Evolutionary conservation across 169 alveolate genomes (phyloP).

Genomic region (Babesia gibsoni): DNA sequence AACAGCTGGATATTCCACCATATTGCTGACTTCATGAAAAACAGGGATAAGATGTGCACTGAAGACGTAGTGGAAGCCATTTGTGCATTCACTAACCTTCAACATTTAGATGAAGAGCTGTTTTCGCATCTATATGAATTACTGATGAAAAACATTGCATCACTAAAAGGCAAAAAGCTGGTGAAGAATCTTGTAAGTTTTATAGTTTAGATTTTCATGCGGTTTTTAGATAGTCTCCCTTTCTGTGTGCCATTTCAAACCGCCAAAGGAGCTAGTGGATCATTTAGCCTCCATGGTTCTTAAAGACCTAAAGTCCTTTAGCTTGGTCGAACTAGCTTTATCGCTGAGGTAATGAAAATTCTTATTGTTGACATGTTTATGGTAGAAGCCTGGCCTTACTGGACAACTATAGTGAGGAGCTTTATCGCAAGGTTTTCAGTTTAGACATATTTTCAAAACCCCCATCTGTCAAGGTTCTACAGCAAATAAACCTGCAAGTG

Average conservation of each 20-base stretch:
- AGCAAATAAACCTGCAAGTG: slow-evolving; percentile 31
- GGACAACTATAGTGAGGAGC: slow-evolving; percentile 27
- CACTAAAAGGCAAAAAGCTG: slow-evolving; percentile 33
- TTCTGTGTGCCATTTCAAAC: slow-evolving; percentile 7
- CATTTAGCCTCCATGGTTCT: background rate
- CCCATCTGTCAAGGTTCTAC: slow-evolving; percentile 34
- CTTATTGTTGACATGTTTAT: background rate
- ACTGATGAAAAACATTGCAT: slow-evolving; percentile 31
- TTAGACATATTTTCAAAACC: slow-evolving; percentile 17
- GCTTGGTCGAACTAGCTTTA: background rate
- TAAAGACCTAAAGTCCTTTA: background rate
- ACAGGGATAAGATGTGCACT: background rate
- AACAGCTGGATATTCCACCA: slow-evolving; percentile 17
- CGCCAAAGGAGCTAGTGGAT: slow-evolving; percentile 21
- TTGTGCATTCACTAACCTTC: background rate
- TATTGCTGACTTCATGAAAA: slow-evolving; percentile 8
- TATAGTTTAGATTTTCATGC: background rate
- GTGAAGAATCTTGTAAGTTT: slow-evolving; percentile 21
- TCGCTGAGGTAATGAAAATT: background rate
- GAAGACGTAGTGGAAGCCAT: background rate
- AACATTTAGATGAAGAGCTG: slow-evolving; percentile 31
- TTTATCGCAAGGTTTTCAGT: slow-evolving; percentile 22
- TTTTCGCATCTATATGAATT: slow-evolving; percentile 8
- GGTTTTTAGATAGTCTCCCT: background rate
- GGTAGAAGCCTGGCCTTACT: slow-evolving; percentile 28